Conservation (phyloP, 2,329 filamentous ascomycete genomes). For the Fusarium xylarioides region DNA sequence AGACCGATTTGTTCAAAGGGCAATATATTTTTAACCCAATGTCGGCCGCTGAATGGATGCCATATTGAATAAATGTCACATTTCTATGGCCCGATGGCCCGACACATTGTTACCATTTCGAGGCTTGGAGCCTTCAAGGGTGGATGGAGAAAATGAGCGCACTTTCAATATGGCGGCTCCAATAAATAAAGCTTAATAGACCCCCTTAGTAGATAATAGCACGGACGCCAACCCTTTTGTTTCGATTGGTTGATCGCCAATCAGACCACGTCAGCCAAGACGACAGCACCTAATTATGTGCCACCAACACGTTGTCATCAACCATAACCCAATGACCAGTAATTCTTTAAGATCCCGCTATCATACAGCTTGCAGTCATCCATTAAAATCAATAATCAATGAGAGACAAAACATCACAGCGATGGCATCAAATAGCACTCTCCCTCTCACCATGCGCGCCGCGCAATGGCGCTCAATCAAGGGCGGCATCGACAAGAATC, state of each 20-base stretch:
- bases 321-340: rapidly evolving
- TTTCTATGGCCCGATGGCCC: too few relatives aligned
- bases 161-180: too few relatives aligned
- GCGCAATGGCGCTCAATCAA: conserved; percentile 28
- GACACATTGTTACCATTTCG: too few relatives aligned
- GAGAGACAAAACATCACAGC: neutral
- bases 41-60: too few relatives aligned
- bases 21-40: too few relatives aligned
- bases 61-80: too few relatives aligned
- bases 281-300: conserved; percentile 4
- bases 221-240: neutral
- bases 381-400: neutral
- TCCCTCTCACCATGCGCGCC: conserved; percentile 29
- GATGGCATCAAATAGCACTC: conserved; percentile 12
- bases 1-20: too few relatives aligned
- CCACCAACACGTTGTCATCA: neutral
- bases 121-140: too few relatives aligned
- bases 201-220: neutral
- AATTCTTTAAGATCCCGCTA: neutral
- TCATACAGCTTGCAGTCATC: rapidly evolving
- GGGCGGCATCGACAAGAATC: conserved; percentile 31
- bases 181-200: neutral
- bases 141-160: too few relatives aligned
- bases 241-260: neutral
- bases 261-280: neutral